Evolutionary conservation across 2,329 filamentous ascomycete species (phyloP).

Genomic region (Sclerotinia subarctica): DNA sequence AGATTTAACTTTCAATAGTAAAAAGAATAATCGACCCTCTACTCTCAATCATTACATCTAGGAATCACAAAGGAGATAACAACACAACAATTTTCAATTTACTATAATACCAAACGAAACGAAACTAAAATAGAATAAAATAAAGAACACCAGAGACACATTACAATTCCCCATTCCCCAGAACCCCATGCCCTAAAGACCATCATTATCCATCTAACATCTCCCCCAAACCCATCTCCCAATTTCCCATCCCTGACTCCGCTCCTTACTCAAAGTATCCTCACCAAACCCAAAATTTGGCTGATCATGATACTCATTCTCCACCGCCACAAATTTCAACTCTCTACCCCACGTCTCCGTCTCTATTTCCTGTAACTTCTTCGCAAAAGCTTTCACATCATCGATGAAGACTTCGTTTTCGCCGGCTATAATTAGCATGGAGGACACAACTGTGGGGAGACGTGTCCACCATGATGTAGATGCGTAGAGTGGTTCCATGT

Average conservation of each 20-base stretch:
- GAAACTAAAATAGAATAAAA: background rate
- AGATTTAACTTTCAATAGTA: too few species aligned
- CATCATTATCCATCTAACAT: background rate
- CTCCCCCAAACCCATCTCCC: slow-evolving; percentile 6
- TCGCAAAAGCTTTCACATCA: slow-evolving; percentile 49
- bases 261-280: background rate
- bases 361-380: slow-evolving; percentile 42
- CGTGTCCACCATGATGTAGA: slow-evolving; percentile 52
- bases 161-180: background rate
- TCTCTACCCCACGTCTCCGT: slow-evolving; percentile 13
- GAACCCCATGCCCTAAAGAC: too few species aligned
- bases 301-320: slow-evolving; percentile 34
- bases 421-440: slow-evolving; percentile 53
- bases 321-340: slow-evolving; percentile 16
- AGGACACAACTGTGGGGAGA: slow-evolving; percentile 43
- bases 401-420: slow-evolving; percentile 56
- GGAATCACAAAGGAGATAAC: too few species aligned
- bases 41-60: too few species aligned
- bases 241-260: slow-evolving; percentile 4
- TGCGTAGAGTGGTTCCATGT: slow-evolving; percentile 51
- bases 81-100: background rate
- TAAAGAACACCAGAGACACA: background rate
- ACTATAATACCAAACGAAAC: background rate
- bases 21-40: too few species aligned
- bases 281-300: slow-evolving; percentile 29